Percentiles rank a stretch among this genome's conserved stretches.
phyloP scores from a whole-genome alignment of 73 alveolate genomes.

The Uronychia binucleata region DNA sequence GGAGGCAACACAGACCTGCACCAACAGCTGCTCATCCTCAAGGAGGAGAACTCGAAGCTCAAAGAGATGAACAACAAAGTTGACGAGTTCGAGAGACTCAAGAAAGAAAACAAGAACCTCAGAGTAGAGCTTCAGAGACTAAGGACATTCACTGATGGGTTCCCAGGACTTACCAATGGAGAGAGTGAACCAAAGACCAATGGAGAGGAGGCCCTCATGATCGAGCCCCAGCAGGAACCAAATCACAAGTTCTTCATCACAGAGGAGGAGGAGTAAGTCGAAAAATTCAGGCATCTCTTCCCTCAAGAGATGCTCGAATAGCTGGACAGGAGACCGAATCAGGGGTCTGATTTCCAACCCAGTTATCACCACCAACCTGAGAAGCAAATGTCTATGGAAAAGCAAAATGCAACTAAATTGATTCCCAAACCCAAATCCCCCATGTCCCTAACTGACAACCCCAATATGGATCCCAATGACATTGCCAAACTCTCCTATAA shows the following conservation, averaged over 20 bases:
- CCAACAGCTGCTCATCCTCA: conserved; percentile 30
- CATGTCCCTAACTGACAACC: background rate
- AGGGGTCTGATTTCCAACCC: background rate
- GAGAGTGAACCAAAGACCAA: no score
- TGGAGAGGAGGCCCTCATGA: no score
- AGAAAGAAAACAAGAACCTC: conserved; percentile 64
- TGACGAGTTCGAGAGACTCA: conserved; percentile 47
- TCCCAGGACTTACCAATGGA: background rate
- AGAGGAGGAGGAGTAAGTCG: background rate
- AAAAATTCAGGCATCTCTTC: background rate
- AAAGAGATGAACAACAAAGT: conserved; percentile 41
- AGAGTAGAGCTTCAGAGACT: conserved; percentile 44
- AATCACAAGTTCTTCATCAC: background rate
- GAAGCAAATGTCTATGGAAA: background rate
- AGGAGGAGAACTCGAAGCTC: conserved; percentile 51
- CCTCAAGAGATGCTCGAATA: background rate
- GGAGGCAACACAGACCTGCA: conserved; percentile 68
- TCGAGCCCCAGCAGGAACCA: background rate
- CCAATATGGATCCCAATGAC: background rate
- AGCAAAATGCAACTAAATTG: background rate
- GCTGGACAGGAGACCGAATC: background rate
- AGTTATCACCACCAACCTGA: background rate
- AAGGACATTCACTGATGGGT: background rate
- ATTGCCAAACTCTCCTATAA: background rate
- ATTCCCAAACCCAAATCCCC: background rate